phyloP scores from a whole-genome alignment of 1,139 yeast species.

The Debaryomyces coudertii region DNA sequence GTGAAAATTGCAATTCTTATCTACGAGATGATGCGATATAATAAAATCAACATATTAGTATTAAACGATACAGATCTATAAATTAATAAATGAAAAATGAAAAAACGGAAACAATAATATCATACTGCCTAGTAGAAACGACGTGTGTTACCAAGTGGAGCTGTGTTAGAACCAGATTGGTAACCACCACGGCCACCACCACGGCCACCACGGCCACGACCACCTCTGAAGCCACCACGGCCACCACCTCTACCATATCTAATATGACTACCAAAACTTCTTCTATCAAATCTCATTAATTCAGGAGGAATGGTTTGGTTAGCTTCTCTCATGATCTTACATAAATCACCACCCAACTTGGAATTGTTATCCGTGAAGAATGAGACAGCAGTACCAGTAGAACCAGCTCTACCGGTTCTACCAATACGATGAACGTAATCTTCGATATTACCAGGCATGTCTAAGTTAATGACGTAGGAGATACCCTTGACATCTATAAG shows the following conservation, averaged over 20 bases:
- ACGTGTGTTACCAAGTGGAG: slow-evolving; percentile 35
- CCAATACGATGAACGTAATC: slow-evolving; percentile 96
- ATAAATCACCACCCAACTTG: slow-evolving; percentile 87
- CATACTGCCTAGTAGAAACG: slow-evolving; percentile 24
- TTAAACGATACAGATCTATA: slow-evolving; percentile 6
- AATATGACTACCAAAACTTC: slow-evolving; percentile 56
- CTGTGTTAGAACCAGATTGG: slow-evolving; percentile 34
- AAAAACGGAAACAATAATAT: neutral
- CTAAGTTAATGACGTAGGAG: slow-evolving; percentile 88
- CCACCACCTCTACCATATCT: slow-evolving; percentile 59
- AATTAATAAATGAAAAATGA: slow-evolving; percentile 4
- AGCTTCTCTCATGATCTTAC: slow-evolving; percentile 93
- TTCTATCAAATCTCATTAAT: slow-evolving; percentile 58
- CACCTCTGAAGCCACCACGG: slow-evolving; percentile 57
- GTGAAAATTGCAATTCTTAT: slow-evolving; percentile 9
- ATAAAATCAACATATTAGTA: slow-evolving; percentile 6
- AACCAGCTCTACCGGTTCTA: slow-evolving; percentile 99
- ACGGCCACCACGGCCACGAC: slow-evolving; percentile 35
- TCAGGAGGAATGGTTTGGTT: slow-evolving; percentile 82
- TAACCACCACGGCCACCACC: slow-evolving; percentile 29
- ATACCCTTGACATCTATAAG: slow-evolving; percentile 94
- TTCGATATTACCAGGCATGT: slow-evolving; percentile 97
- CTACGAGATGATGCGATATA: neutral
- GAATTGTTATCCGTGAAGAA: slow-evolving; percentile 88
- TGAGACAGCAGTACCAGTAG: slow-evolving; percentile 92